These are phyloP conservation scores for Saccharomyces hybrid DNA, from an alignment of 1,139 yeast species.

Conservation along the genomic window DNA sequence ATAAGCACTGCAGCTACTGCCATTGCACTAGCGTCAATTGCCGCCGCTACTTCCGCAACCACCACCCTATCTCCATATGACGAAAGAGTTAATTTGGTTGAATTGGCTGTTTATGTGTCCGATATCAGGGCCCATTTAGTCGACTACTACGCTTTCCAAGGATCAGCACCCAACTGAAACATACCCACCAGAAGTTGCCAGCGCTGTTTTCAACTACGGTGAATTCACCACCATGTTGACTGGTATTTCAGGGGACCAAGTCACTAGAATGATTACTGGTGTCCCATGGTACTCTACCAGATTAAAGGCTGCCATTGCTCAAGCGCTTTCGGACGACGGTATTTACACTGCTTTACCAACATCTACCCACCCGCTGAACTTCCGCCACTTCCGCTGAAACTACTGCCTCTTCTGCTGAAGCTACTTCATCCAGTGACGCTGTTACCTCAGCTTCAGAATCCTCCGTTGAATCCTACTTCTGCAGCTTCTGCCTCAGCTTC, in stretches of 20 bases:
- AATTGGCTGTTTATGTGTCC: conserved; percentile 7
- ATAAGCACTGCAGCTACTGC: neutral
- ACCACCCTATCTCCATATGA: conserved; percentile 8
- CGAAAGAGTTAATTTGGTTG: conserved; percentile 6
- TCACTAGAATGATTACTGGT: conserved; percentile 11
- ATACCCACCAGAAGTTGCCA: conserved; percentile 5
- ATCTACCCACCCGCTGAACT: neutral
- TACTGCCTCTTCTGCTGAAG: conserved; percentile 8
- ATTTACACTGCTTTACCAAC: conserved; percentile 4
- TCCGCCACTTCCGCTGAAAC: conserved; percentile 5
- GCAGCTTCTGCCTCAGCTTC: conserved; percentile 23
- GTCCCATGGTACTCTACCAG: conserved; percentile 12
- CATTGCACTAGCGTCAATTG: neutral
- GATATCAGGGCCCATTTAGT: conserved; percentile 7
- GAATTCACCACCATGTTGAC: conserved; percentile 1
- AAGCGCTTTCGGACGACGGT: conserved; percentile 5
- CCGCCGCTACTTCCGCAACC: conserved; percentile 6
- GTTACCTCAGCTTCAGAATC: conserved; percentile 38
- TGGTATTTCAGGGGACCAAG: conserved; percentile 3
- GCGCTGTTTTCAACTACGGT: conserved; percentile 3
- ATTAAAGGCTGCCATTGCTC: conserved; percentile 6
- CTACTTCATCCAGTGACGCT: conserved; percentile 32
- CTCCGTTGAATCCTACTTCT: conserved; percentile 24
- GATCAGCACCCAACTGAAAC: conserved; percentile 6
- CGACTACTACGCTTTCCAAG: conserved; percentile 3